These are phyloP conservation scores for Torulaspora quercuum DNA, from an alignment of 805 yeast genomes.

Conservation along the genomic window DNA sequence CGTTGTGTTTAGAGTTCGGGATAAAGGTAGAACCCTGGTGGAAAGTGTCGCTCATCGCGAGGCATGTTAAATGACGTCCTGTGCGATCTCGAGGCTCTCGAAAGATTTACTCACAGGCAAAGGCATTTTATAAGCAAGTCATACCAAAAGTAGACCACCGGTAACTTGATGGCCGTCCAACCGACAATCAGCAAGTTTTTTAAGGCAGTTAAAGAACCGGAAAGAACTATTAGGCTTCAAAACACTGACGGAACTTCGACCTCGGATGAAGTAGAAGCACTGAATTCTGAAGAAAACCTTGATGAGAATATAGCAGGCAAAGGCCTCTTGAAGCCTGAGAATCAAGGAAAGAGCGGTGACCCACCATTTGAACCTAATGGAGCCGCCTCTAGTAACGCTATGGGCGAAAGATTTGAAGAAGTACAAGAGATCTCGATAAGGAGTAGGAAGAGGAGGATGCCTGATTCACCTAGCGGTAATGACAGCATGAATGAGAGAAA, in stretches of 20 bases:
- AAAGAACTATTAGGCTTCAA: not conserved
- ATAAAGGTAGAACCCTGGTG: no score
- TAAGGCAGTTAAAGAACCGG: constrained; percentile 15
- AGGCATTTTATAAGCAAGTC: no score
- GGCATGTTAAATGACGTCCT: no score
- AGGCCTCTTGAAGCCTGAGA: no score
- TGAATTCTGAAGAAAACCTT: not conserved
- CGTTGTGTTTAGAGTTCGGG: no score
- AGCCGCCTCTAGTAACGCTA: no score
- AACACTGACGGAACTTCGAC: constrained; percentile 1
- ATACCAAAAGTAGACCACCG: not conserved
- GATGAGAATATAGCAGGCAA: not conserved
- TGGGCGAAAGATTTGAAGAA: no score
- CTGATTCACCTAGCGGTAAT: not conserved
- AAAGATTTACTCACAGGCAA: constrained; percentile 1
- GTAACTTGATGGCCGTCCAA: constrained; percentile 24
- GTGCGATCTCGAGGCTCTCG: no score
- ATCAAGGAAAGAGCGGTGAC: not conserved
- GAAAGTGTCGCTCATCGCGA: no score
- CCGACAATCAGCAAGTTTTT: constrained; percentile 35
- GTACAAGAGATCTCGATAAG: no score
- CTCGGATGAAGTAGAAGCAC: not conserved
- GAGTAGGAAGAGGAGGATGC: constrained; percentile 3
- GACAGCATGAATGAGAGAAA: constrained; percentile 1
- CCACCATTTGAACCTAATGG: constrained; percentile 10